Conservation (phyloP, 78 protist genomes). For the Cavenderia fasciculata region DNA sequence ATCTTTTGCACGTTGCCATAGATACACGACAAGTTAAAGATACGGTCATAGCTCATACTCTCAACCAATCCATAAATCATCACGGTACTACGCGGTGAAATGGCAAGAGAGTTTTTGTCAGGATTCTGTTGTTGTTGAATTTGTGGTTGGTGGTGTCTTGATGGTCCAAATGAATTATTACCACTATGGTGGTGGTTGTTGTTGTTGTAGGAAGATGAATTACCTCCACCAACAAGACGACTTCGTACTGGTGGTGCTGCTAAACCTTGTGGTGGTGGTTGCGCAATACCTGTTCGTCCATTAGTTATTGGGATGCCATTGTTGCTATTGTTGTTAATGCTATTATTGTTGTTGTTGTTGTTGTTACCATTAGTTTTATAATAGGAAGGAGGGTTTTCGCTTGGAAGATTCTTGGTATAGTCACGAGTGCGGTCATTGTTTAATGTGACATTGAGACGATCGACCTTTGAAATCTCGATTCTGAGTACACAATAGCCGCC, state of each 20-base stretch:
- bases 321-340: constrained; percentile 25
- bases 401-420: constrained; percentile 29
- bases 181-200: neutral
- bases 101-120: neutral
- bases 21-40: constrained; percentile 81
- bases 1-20: constrained; percentile 86
- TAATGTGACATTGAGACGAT: constrained; percentile 40
- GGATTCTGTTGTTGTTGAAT: too few relatives aligned
- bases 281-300: neutral
- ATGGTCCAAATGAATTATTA: neutral
- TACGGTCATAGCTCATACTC: constrained; percentile 53
- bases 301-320: neutral
- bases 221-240: constrained; percentile 22
- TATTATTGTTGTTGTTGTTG: neutral
- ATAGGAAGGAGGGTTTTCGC: neutral
- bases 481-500: constrained; percentile 73
- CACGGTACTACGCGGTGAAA: constrained; percentile 32
- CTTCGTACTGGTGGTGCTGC: neutral
- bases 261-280: constrained; percentile 5
- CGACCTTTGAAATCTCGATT: constrained; percentile 79
- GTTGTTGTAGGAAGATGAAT: neutral
- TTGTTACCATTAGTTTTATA: neutral
- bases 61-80: constrained; percentile 73
- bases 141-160: neutral
- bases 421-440: constrained; percentile 66